phyloP scores from a whole-genome alignment of 2,329 filamentous ascomycete species.

The Alternaria sp. region DNA sequence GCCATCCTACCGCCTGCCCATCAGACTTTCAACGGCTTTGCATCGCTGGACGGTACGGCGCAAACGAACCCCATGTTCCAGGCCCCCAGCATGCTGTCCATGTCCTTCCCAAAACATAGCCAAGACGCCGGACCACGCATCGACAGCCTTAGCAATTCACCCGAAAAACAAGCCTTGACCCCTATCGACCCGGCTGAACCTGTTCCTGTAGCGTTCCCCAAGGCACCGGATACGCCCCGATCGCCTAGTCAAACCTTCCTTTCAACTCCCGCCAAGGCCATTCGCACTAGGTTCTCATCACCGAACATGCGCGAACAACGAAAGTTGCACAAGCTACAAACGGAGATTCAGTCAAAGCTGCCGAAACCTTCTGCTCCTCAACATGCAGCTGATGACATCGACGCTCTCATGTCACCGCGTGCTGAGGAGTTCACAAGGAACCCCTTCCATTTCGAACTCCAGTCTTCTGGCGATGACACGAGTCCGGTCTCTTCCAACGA shows the following conservation, averaged over 20 bases:
- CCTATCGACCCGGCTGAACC: conserved; percentile 16
- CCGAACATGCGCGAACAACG: conserved; percentile 49
- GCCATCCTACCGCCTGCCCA: conserved; percentile 44
- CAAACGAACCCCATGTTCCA: conserved; percentile 31
- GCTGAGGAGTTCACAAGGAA: conserved; percentile 72
- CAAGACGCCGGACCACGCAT: conserved; percentile 19
- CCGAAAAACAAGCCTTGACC: conserved; percentile 16
- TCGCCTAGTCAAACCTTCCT: conserved; percentile 29
- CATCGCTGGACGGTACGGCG: conserved; percentile 44
- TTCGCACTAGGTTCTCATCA: conserved; percentile 48
- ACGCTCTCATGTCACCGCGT: conserved; percentile 72
- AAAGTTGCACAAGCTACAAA: conserved; percentile 48
- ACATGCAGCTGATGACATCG: conserved; percentile 48
- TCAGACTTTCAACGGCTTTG: conserved; percentile 43
- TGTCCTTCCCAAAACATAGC: conserved; percentile 16
- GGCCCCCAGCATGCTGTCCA: conserved; percentile 13
- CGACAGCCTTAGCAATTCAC: conserved; percentile 34
- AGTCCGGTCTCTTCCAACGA: conserved; percentile 42
- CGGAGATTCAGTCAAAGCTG: conserved; percentile 47
- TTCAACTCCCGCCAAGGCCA: conserved; percentile 36
- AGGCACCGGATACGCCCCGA: conserved; percentile 23
- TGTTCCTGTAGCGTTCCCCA: conserved; percentile 9
- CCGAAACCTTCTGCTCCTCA: conserved; percentile 34
- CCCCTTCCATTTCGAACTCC: conserved; percentile 46
- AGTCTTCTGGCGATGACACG: conserved; percentile 29